A percentile compares a stretch with the other conserved stretches of the same genome.
phyloP scores from a whole-genome alignment of 768 basidiomycete genomes.

The Collybia mongolica region DNA sequence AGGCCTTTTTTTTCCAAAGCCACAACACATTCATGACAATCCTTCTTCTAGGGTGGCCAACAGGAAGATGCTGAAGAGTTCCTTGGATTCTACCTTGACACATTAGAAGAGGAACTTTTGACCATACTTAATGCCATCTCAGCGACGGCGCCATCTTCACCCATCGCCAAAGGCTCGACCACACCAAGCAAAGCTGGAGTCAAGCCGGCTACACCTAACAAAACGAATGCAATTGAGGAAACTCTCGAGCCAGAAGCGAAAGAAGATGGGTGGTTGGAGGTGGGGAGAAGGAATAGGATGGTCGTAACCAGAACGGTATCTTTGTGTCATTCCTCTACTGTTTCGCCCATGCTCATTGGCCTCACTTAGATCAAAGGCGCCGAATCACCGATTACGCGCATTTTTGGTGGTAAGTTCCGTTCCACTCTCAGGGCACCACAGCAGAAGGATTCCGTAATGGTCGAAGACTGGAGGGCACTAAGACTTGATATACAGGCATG shows the following conservation, averaged over 20 bases:
- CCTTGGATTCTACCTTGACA: conserved; percentile 94
- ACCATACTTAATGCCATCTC: conserved; percentile 51
- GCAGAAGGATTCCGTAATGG: conserved; percentile 81
- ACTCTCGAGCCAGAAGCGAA: conserved; percentile 22
- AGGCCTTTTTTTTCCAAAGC: conserved; percentile 5
- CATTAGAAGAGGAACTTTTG: conserved; percentile 89
- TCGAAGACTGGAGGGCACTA: conserved; percentile 91
- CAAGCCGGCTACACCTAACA: conserved; percentile 17
- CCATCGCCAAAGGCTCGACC: conserved; percentile 20
- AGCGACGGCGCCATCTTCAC: conserved; percentile 34
- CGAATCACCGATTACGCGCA: conserved; percentile 86
- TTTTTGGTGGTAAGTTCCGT: conserved; percentile 93
- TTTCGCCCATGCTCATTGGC: conserved; percentile 5
- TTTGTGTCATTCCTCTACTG: conserved; percentile 10
- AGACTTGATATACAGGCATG: conserved; percentile 85
- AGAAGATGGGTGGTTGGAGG: conserved; percentile 88
- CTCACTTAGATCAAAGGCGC: conserved; percentile 61
- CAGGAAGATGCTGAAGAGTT: conserved; percentile 99
- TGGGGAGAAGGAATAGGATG: conserved; percentile 83
- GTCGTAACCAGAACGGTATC: conserved; percentile 79
- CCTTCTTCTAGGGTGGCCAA: conserved; percentile 64
- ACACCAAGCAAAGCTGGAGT: too few species aligned
- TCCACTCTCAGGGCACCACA: conserved; percentile 80
- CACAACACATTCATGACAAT: conserved; percentile 4
- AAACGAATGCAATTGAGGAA: conserved; percentile 37